phyloP scores from a whole-genome alignment of 352 stramenopile genomes.

The Globisporangium rhizosaccharum region DNA sequence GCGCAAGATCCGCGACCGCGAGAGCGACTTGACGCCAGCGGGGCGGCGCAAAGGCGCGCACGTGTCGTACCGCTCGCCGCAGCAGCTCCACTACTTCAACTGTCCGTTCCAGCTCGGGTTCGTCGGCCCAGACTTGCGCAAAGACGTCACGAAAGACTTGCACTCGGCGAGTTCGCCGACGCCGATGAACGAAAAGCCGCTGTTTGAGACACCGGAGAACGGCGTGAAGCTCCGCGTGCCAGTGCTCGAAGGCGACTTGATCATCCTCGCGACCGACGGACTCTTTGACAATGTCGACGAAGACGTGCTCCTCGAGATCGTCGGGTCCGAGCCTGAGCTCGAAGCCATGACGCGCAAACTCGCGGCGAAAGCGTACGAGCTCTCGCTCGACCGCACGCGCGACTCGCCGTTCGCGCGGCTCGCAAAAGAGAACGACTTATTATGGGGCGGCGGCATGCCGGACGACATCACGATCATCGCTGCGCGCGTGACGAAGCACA shows the following conservation, averaged over 20 bases:
- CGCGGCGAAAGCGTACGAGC: slow-evolving; percentile 84
- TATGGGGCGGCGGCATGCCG: slow-evolving; percentile 93
- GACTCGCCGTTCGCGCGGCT: slow-evolving; percentile 96
- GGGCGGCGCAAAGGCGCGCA: slow-evolving; percentile 72
- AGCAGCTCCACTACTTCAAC: slow-evolving; percentile 97
- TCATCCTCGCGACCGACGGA: slow-evolving; percentile 95
- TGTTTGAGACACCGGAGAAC: slow-evolving; percentile 91
- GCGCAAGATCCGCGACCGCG: slow-evolving; percentile 62
- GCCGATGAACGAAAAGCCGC: slow-evolving; percentile 60
- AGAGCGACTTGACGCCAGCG: slow-evolving; percentile 57
- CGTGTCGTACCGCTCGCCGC: slow-evolving; percentile 91
- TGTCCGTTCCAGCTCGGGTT: slow-evolving; percentile 92
- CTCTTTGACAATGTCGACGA: slow-evolving; percentile 96
- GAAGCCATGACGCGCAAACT: slow-evolving; percentile 74
- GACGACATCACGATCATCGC: slow-evolving; percentile 87
- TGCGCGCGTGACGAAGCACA: slow-evolving; percentile 50
- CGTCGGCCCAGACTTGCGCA: slow-evolving; percentile 37
- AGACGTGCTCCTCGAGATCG: slow-evolving; percentile 68
- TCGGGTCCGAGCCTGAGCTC: slow-evolving; percentile 53
- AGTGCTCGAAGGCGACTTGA: slow-evolving; percentile 91
- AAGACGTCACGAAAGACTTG: slow-evolving; percentile 48
- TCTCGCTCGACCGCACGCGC: slow-evolving; percentile 84
- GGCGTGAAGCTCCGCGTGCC: slow-evolving; percentile 91
- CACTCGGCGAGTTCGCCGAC: slow-evolving; percentile 25
- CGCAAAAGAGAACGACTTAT: slow-evolving; percentile 97